These are phyloP conservation scores for Dorcoceras hygrometricum DNA, from an alignment of 257 asterid species.

Conservation along the genomic window DNA sequence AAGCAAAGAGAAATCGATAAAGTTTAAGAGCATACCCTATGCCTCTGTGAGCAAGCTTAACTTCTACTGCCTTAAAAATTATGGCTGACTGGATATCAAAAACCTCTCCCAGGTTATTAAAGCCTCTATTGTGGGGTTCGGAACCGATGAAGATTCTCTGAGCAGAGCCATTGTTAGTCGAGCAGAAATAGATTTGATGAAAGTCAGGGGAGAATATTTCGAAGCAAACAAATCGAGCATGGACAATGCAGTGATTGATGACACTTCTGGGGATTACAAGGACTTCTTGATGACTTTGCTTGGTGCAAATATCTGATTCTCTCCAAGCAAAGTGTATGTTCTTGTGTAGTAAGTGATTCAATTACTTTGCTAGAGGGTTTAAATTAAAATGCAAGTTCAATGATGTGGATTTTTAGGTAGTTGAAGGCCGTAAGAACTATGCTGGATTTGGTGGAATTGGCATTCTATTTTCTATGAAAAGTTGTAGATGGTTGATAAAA, in stretches of 20 bases:
- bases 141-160: conserved; percentile 77
- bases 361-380: neutral
- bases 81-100: conserved; percentile 1
- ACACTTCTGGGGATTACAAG: conserved; percentile 82
- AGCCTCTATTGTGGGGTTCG: conserved; percentile 59
- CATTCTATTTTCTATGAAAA: neutral
- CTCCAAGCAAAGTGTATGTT: neutral
- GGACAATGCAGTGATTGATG: conserved; percentile 59
- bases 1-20: too few relatives aligned
- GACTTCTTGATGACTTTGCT: conserved; percentile 68
- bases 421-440: neutral
- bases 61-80: neutral
- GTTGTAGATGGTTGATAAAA: neutral
- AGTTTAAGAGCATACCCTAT: neutral
- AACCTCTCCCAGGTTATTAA: conserved; percentile 46
- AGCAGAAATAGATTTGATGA: conserved; percentile 74
- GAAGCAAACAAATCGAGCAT: conserved; percentile 38
- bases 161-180: conserved; percentile 66
- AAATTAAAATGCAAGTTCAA: neutral
- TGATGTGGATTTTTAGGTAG: neutral
- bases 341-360: neutral
- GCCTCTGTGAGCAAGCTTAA: neutral
- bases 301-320: conserved; percentile 47
- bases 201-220: conserved; percentile 58
- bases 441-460: neutral